Evolutionary conservation across 1,284 basidiomycete species (phyloP), one percentile per base, ranked within the genome.

Genomic region (Melampsora americana): DNA sequence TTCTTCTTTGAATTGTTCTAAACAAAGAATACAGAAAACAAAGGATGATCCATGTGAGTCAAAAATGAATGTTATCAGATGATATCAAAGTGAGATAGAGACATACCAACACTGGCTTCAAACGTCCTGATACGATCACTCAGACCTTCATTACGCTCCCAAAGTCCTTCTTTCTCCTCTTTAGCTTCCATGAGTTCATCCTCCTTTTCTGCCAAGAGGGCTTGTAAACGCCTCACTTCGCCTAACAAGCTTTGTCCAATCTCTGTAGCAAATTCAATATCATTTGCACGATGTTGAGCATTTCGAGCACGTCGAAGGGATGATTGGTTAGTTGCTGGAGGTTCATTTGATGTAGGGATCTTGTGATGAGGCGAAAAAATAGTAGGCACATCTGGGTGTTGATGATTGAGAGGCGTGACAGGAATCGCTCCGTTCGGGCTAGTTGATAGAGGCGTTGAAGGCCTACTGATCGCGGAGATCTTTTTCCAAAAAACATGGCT

Each of bases 251-350:
- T 91, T 79, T 92, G 93, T 0, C 94, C 93, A 77, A 96, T 96
- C 85, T 96, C 93, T 79, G 95, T 93, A 42, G 93, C 94, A 80
- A 96, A 95, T 85, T 95, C 94, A 79, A 86, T 85, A 78, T 85
- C 85, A 71, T 85, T 82, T 0, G 81, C 80, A 20, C 83, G 80
- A 69, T 84, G 83, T 53, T 84, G 83, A 30, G 83, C 82, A 72
- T 85, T 85, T 23, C 85, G 80, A 28, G 84, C 83, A 28, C 85
- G 80, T 1, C 85, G 82, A 6, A 81, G 82, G 1, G 81, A 79
- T 2, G 81, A 80, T 32, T 82, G 75, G 18, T 79, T 71, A 4
- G 80, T 65, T 42, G 77, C 77, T 64, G 78, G 78, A 14, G 68
- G 78, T 20, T 78, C 79, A 46, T 77, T 77, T 28, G 77, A 61